Percentiles rank a stretch among this genome's conserved stretches.
Evolutionary conservation across 192 early-diverging fungal species (phyloP).

Genomic region (Linnemannia zychae): DNA sequence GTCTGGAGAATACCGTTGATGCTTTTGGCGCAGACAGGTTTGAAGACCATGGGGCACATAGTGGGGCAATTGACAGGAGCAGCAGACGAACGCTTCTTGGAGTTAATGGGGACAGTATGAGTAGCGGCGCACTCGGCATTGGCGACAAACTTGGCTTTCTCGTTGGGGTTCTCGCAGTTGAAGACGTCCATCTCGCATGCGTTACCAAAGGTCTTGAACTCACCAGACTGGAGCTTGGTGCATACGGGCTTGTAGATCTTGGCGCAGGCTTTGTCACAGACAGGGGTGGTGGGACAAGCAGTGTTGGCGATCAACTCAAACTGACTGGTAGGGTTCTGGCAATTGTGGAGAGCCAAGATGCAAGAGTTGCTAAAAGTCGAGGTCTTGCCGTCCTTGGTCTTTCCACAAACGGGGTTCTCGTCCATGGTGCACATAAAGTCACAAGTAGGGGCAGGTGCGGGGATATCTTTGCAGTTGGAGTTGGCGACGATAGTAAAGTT

Average conservation of each 20-base stretch:
- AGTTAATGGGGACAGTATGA: too few relatives aligned
- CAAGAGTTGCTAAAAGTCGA: slow-evolving; percentile 2
- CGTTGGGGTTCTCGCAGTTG: slow-evolving; percentile 8
- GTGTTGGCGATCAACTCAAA: background rate
- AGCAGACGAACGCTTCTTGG: too few relatives aligned
- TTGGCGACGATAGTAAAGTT: background rate
- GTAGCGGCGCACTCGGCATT: too few relatives aligned
- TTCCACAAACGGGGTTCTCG: background rate
- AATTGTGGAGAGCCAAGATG: background rate
- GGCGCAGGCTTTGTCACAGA: background rate
- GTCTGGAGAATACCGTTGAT: background rate
- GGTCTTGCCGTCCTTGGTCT: background rate
- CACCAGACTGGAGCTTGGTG: background rate
- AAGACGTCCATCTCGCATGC: background rate
- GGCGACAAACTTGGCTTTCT: background rate
- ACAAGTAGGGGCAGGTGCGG: background rate
- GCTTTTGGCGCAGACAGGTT: background rate
- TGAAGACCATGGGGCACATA: background rate
- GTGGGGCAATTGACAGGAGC: background rate
- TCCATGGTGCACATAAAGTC: background rate
- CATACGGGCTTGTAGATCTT: background rate
- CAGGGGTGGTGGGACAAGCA: background rate
- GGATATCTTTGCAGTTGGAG: background rate
- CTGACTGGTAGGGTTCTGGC: background rate
- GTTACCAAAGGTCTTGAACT: slow-evolving; percentile 3